Evolutionary conservation across 305 asterid genomes (phyloP).

Genomic region (Fraxinus sp.): DNA sequence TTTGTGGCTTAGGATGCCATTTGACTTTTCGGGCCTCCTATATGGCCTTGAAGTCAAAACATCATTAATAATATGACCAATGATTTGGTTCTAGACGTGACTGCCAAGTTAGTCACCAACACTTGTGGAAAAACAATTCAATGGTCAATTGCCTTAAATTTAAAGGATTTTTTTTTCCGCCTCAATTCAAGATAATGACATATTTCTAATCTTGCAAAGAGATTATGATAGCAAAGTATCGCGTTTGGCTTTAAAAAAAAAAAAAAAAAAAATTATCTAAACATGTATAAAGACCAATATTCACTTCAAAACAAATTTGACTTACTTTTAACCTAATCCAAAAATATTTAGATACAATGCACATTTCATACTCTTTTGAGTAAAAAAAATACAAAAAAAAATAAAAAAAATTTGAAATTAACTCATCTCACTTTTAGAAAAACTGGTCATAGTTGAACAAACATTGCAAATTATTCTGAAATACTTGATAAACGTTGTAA

Average conservation of each 20-base stretch:
- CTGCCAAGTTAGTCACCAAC: slow-evolving; percentile 20
- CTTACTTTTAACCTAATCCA: too few relatives aligned
- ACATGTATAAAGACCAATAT: not conserved
- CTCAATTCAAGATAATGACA: not conserved
- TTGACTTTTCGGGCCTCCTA: slow-evolving; percentile 23
- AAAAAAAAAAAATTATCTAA: too few relatives aligned
- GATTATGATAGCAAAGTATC: not conserved
- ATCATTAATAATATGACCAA: slow-evolving; percentile 12
- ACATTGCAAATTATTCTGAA: too few relatives aligned
- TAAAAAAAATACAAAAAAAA: too few relatives aligned
- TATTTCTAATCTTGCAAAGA: not conserved
- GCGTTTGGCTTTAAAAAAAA: not conserved
- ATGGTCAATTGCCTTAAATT: slow-evolving; percentile 10
- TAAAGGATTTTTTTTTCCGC: too few relatives aligned
- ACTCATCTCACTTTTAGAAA: too few relatives aligned
- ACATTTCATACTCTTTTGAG: not conserved
- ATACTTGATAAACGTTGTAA: too few relatives aligned
- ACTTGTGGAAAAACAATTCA: slow-evolving; percentile 10
- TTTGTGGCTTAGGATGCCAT: not conserved
- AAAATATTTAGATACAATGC: too few relatives aligned
- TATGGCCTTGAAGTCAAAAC: slow-evolving; percentile 20
- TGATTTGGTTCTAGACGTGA: slow-evolving; percentile 17
- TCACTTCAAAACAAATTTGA: not conserved
- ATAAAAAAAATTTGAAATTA: too few relatives aligned
- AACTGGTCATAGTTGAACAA: too few relatives aligned